A percentile compares a stretch with the other conserved stretches of the same genome.
phyloP scores from a whole-genome alignment of 2,329 filamentous ascomycete species.

The Sporothrix protearum region DNA sequence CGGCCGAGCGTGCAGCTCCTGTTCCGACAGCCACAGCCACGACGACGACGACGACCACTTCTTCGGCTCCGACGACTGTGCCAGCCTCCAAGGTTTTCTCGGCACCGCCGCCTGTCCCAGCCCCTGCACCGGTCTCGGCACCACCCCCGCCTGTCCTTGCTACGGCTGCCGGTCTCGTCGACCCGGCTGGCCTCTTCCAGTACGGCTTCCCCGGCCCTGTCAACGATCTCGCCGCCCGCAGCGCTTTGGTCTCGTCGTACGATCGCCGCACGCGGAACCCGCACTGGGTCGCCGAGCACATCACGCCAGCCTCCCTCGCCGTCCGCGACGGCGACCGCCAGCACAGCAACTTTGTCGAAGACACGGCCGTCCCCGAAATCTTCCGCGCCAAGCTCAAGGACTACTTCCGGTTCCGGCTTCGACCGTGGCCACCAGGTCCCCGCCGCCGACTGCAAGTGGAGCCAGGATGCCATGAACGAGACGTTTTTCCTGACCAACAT shows the following conservation, averaged over 20 bases:
- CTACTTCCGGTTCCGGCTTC: constrained; percentile 92
- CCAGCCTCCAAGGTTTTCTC: constrained; percentile 58
- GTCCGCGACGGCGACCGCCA: constrained; percentile 75
- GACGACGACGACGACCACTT: constrained; percentile 30
- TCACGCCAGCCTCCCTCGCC: constrained; percentile 80
- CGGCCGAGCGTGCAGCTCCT: constrained; percentile 28
- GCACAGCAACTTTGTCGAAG: constrained; percentile 79
- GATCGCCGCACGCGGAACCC: constrained; percentile 90
- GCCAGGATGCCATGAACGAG: constrained; percentile 87
- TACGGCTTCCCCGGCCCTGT: constrained; percentile 92
- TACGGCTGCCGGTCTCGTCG: constrained; percentile 50
- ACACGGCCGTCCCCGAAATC: constrained; percentile 71
- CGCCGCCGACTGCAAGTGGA: constrained; percentile 94
- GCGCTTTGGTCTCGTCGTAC: constrained; percentile 79
- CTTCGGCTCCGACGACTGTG: constrained; percentile 36
- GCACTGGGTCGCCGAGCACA: constrained; percentile 93
- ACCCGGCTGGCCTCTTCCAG: constrained; percentile 73
- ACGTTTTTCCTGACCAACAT: constrained; percentile 95
- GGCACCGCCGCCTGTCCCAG: constrained; percentile 30
- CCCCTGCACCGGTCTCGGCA: constrained; percentile 32
- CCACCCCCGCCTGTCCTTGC: constrained; percentile 48
- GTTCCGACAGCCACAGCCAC: constrained; percentile 32
- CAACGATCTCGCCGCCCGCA: constrained; percentile 72
- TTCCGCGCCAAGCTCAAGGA: constrained; percentile 90
- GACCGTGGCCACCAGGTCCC: constrained; percentile 97